Evolutionary conservation across 163 green algal species (phyloP), one percentile per base, ranked within the genome.

Genomic region (Chlamydomonas reinhardtii): DNA sequence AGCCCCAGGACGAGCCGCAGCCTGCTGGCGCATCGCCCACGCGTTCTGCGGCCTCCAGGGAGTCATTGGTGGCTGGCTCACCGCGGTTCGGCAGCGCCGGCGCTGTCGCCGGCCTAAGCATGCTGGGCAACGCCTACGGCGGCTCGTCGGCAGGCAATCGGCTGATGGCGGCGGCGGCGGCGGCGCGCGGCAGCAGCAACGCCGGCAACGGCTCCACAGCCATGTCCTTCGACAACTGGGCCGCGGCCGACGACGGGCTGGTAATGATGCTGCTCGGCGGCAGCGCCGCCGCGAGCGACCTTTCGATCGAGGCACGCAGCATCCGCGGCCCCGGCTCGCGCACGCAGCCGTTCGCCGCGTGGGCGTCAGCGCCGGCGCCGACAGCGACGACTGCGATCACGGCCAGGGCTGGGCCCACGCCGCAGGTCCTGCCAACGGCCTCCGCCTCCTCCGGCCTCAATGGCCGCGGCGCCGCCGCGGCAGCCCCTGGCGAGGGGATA

Each of bases 191-290:
- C 27, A 59, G 52, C 27, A 61, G 80, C 80, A 74, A 70, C 3
- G 15, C 39, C 5, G 68, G 79, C 54, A 70, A 15, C 2, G 65
- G 24, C 5, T 74, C 70, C 34, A 71, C 56, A 8, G 35, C 35
- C 16, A 86, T 86, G 70, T 86, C 80, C 27, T 86, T 86, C 25
- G 80, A 86, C 17, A 79, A 86, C 32, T 86, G 80, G 80, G 80
- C 80, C 0, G 66, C 69, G 2, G 56, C 56, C 2, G 80, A 86
- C 25, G 80, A 86, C 34, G 48, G 11, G 11, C 54, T 86, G 80
- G 80, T 71, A 3, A 70, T 56, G 19, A 54, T 79, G 80, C 56
- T 86, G 70, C 69, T 86, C 25, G 80, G 48, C 48, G 78, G 19
- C 16, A 17, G 39, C 61, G 16, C 12, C 29, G 52, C 31, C 69